phyloP scores from a whole-genome alignment of 805 yeast genomes.

The Blastobotrys muscicola region DNA sequence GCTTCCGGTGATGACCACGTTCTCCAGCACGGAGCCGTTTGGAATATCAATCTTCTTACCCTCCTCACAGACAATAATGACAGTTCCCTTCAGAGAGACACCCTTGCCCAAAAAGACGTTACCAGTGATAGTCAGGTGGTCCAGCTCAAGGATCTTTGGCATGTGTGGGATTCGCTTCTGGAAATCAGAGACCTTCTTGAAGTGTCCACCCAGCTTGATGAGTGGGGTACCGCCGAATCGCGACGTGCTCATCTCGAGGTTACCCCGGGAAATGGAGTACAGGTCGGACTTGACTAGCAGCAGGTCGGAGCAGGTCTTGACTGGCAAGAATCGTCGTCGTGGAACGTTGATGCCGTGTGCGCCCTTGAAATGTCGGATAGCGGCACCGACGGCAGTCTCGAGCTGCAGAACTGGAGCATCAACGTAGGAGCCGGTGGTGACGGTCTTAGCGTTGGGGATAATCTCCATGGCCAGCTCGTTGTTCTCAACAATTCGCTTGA shows the following conservation, averaged over 20 bases:
- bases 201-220: conserved; percentile 92
- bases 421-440: conserved; percentile 54
- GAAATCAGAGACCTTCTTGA: conserved; percentile 90
- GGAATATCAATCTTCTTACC: conserved; percentile 97
- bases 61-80: conserved; percentile 93
- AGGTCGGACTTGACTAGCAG: conserved; percentile 91
- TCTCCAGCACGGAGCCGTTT: conserved; percentile 88
- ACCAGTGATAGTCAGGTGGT: conserved; percentile 96
- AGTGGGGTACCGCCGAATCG: conserved; percentile 91
- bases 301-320: conserved; percentile 93
- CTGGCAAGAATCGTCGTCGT: conserved; percentile 95
- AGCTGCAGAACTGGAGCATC: conserved; percentile 86
- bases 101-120: conserved; percentile 85
- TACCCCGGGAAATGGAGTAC: conserved; percentile 85
- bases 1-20: conserved; percentile 95
- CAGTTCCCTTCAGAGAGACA: conserved; percentile 92
- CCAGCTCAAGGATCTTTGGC: conserved; percentile 93
- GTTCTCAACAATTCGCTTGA: conserved; percentile 81
- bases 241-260: conserved; percentile 69
- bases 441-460: conserved; percentile 87
- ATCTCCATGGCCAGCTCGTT: conserved; percentile 83
- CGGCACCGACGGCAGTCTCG: conserved; percentile 99
- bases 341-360: conserved; percentile 99
- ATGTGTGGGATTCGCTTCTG: conserved; percentile 85
- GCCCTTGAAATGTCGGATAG: conserved; percentile 87